These are phyloP conservation scores for Millerago galiae DNA, from an alignment of 805 yeast species.

Conservation along the genomic window DNA sequence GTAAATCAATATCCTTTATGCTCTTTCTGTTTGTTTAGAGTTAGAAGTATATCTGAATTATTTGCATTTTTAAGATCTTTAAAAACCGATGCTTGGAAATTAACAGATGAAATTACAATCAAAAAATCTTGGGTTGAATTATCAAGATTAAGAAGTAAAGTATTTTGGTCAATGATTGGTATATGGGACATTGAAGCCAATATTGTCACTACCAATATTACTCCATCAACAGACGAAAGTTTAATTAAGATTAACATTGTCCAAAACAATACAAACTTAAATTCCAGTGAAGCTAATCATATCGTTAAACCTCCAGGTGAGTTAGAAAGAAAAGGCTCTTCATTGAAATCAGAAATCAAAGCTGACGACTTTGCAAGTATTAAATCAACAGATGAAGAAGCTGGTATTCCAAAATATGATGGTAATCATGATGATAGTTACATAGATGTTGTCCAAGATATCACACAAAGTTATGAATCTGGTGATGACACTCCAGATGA, in stretches of 20 bases:
- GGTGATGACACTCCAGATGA: not conserved
- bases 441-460: slow-evolving; percentile 2
- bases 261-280: not conserved
- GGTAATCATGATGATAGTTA: not conserved
- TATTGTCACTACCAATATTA: slow-evolving; percentile 28
- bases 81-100: slow-evolving; percentile 49
- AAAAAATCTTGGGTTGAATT: slow-evolving; percentile 60
- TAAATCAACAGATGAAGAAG: not conserved
- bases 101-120: slow-evolving; percentile 36
- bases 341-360: not conserved
- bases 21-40: slow-evolving; percentile 69
- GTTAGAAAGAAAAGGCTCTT: slow-evolving; percentile 1
- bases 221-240: slow-evolving; percentile 15
- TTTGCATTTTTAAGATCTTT: slow-evolving; percentile 70
- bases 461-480: not conserved
- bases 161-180: slow-evolving; percentile 83
- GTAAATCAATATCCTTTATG: slow-evolving; percentile 61
- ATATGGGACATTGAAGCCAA: slow-evolving; percentile 52
- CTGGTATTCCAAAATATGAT: not conserved
- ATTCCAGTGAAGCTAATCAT: not conserved
- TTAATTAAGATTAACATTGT: not conserved
- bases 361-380: not conserved
- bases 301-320: not conserved
- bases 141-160: slow-evolving; percentile 56
- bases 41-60: slow-evolving; percentile 78